These are phyloP conservation scores for Theobroma cacao DNA, from an alignment of 345 rosid genomes.

Conservation along the genomic window DNA sequence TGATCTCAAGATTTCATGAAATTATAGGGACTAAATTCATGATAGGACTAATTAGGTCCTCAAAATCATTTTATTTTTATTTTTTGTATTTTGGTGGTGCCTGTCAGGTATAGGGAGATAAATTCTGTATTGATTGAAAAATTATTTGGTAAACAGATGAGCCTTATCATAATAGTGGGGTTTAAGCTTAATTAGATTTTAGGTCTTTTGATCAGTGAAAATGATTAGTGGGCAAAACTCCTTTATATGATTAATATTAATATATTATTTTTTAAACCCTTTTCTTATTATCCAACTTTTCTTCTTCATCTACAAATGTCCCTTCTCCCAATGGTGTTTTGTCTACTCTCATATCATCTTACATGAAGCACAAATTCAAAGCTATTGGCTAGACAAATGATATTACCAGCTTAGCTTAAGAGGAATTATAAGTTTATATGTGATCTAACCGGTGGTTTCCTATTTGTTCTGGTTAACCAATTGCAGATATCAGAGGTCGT, in stretches of 20 bases:
- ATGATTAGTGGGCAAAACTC: background rate
- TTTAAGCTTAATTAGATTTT: background rate
- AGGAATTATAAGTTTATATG: background rate
- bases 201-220: background rate
- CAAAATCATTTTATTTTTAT: background rate
- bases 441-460: background rate
- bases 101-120: background rate
- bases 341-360: background rate
- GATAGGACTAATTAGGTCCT: background rate
- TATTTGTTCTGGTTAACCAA: background rate
- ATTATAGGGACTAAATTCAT: background rate
- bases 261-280: background rate
- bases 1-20: background rate
- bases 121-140: background rate
- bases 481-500: conserved; percentile 83
- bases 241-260: background rate
- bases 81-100: background rate
- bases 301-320: background rate
- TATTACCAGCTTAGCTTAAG: background rate
- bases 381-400: background rate
- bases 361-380: background rate
- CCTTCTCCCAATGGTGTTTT: background rate
- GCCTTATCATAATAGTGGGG: background rate
- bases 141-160: background rate
- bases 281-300: background rate